A percentile compares a stretch with the other conserved stretches of the same genome.
These are phyloP conservation scores for Neckera pumila DNA, from an alignment of 225 moss, liverwort and hornwort genomes.

Conservation along the genomic window DNA sequence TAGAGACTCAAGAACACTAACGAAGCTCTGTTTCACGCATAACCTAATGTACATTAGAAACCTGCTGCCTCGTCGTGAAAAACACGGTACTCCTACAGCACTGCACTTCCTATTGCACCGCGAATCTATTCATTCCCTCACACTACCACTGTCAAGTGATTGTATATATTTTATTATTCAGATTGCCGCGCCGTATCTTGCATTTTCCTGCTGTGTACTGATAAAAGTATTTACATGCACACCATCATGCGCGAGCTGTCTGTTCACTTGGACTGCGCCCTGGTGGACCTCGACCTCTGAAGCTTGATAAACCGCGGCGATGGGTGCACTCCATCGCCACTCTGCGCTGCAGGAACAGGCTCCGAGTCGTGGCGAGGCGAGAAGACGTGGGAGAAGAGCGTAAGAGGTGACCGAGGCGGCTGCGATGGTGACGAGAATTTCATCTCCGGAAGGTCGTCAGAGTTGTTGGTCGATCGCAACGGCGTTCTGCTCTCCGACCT, in stretches of 20 bases:
- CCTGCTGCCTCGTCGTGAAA: not conserved
- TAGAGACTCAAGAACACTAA: not conserved
- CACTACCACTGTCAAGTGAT: not conserved
- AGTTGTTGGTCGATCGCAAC: conserved; percentile 12
- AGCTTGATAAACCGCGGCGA: conserved; percentile 18
- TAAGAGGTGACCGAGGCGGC: not conserved
- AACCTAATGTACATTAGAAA: not conserved
- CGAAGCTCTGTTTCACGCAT: not conserved
- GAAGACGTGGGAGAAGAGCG: conserved; percentile 18
- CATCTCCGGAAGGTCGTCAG: not conserved
- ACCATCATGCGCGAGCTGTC: not conserved
- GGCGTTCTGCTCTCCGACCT: conserved; percentile 44
- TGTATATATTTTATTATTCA: not conserved
- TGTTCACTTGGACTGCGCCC: not conserved
- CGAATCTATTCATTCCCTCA: not conserved
- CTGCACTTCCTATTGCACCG: not conserved
- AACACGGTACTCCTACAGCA: not conserved
- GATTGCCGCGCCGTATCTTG: not conserved
- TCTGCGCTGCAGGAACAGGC: not conserved
- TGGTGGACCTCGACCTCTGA: conserved; percentile 14
- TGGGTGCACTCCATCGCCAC: not conserved
- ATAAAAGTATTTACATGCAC: no score
- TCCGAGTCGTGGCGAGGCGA: conserved; percentile 3
- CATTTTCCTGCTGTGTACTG: not conserved
- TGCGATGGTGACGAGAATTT: not conserved